These are phyloP conservation scores for Phaeoacremonium minimum DNA, from an alignment of 2,329 filamentous ascomycete species.

Conservation along the genomic window DNA sequence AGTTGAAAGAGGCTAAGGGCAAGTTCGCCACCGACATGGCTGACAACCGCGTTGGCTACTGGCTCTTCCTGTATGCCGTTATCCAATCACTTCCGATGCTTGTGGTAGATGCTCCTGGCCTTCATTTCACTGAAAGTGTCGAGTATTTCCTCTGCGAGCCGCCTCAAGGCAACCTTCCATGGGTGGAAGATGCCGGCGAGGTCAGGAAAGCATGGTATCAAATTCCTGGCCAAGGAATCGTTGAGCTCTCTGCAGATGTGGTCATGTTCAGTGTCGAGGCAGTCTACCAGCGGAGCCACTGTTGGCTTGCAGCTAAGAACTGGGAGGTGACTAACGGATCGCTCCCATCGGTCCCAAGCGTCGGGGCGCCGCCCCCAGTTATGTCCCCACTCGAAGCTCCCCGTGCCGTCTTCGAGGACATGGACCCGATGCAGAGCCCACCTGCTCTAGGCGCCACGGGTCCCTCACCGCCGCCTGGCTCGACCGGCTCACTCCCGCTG, in stretches of 20 bases:
- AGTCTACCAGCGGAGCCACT: constrained; percentile 54
- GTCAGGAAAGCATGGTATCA: constrained; percentile 71
- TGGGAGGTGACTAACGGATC: constrained; percentile 31
- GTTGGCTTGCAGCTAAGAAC: constrained; percentile 47
- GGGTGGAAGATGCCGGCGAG: constrained; percentile 62
- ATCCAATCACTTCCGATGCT: constrained; percentile 75
- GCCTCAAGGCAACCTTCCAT: constrained; percentile 67
- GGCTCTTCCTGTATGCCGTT: constrained; percentile 77
- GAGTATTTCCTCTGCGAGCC: constrained; percentile 81
- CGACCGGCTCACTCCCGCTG: constrained; percentile 7
- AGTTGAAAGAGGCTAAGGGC: constrained; percentile 62
- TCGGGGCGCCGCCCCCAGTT: constrained; percentile 3
- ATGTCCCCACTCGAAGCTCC: constrained; percentile 20
- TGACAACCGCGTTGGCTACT: constrained; percentile 71
- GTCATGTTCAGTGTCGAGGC: constrained; percentile 59
- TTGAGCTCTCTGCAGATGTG: constrained; percentile 56
- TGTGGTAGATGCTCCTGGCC: constrained; percentile 68
- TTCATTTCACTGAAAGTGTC: constrained; percentile 65
- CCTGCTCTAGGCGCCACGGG: neutral
- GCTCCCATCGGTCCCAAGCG: constrained; percentile 2
- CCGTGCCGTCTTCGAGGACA: constrained; percentile 20
- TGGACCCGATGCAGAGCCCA: constrained; percentile 12
- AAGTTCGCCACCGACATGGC: constrained; percentile 62
- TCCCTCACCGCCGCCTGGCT: constrained; percentile 1
- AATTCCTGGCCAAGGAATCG: constrained; percentile 57